Percentiles rank a stretch among this genome's conserved stretches.
Conservation (phyloP, 192 early-diverging fungal species). For the Rhizophagus clarus region DNA sequence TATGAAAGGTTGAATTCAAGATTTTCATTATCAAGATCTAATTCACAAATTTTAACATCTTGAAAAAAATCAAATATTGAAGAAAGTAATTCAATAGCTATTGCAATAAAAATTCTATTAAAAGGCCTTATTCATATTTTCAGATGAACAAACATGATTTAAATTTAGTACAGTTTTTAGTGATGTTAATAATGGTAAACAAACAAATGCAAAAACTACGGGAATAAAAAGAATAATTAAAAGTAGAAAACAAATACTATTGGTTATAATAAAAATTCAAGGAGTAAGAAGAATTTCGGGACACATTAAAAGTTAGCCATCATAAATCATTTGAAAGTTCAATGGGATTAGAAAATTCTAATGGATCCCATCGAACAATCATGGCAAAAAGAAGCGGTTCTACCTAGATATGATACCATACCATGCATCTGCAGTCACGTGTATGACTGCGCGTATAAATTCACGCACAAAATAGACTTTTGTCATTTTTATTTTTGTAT, state of each 20-base stretch:
- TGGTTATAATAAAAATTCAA: not conserved
- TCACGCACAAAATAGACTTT: no score
- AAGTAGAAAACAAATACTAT: not conserved
- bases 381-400: not conserved
- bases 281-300: not conserved
- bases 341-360: not conserved
- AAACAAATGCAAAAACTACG: no score
- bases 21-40: not conserved
- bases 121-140: not conserved
- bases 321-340: no score
- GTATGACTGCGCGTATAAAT: no score
- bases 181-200: no score
- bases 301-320: not conserved
- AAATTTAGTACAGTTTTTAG: no score
- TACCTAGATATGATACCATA: no score
- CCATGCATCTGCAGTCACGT: no score
- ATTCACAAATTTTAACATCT: not conserved
- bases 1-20: not conserved
- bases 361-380: not conserved
- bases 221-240: no score
- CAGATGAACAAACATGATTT: not conserved
- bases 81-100: not conserved
- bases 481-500: no score
- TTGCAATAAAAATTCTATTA: not conserved
- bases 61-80: not conserved